Evolutionary conservation across 495 filamentous ascomycete genomes (phyloP).

Genomic region (Talaromyces nanjingensis): DNA sequence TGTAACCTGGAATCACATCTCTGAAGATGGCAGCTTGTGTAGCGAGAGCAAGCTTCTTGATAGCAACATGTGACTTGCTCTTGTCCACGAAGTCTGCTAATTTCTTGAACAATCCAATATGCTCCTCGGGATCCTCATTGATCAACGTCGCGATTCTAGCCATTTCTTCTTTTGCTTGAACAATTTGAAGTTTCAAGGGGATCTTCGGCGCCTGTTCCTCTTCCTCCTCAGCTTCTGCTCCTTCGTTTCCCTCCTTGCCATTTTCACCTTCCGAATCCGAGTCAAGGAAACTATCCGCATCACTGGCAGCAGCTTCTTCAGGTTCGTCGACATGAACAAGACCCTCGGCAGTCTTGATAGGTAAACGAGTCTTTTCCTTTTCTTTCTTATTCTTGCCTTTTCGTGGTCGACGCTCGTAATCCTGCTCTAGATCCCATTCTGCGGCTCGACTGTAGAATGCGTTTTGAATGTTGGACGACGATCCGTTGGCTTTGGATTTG

Average conservation of each 20-base stretch:
- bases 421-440: conserved; percentile 84
- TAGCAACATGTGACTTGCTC: conserved; percentile 54
- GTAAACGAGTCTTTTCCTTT: conserved; percentile 66
- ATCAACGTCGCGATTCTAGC: conserved; percentile 72
- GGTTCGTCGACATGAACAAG: conserved; percentile 51
- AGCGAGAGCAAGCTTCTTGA: conserved; percentile 76
- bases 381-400: conserved; percentile 64
- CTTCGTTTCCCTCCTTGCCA: conserved; percentile 15
- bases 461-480: conserved; percentile 10
- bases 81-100: conserved; percentile 65
- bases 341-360: conserved; percentile 74
- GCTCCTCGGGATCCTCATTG: conserved; percentile 91
- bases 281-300: conserved; percentile 44
- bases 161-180: conserved; percentile 86
- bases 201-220: conserved; percentile 54
- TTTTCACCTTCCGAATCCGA: conserved; percentile 41
- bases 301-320: conserved; percentile 38
- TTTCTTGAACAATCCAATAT: conserved; percentile 68
- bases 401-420: conserved; percentile 74
- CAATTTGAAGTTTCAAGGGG: conserved; percentile 67
- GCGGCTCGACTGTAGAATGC: conserved; percentile 37
- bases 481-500: conserved; percentile 15
- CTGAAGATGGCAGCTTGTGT: conserved; percentile 89
- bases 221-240: conserved; percentile 41
- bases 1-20: conserved; percentile 91